phyloP scores from a whole-genome alignment of 768 basidiomycete genomes.

The Phaeotremella fagi region DNA sequence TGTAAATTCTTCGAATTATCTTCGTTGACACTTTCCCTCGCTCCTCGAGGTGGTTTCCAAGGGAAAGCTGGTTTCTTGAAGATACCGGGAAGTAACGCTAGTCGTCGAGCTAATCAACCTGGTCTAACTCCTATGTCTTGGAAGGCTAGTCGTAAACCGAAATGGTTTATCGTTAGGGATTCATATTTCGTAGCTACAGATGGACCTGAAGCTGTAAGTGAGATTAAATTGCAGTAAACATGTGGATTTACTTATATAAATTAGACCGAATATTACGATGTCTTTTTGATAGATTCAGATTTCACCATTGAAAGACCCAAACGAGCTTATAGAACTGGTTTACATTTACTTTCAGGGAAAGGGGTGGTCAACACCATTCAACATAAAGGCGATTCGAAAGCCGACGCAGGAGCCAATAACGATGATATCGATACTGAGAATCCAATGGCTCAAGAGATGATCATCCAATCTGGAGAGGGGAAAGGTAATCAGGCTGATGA shows the following conservation, averaged over 20 bases:
- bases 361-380: slow-evolving; percentile 11
- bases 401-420: slow-evolving; percentile 14
- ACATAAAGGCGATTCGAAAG: slow-evolving; percentile 7
- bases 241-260: not conserved
- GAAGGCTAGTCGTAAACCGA: slow-evolving; percentile 55
- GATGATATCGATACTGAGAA: slow-evolving; percentile 33
- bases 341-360: slow-evolving; percentile 60
- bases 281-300: slow-evolving; percentile 83
- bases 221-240: not conserved
- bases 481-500: slow-evolving; percentile 51
- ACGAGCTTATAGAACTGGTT: slow-evolving; percentile 78
- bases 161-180: slow-evolving; percentile 90
- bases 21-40: slow-evolving; percentile 73
- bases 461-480: slow-evolving; percentile 30
- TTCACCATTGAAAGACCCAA: slow-evolving; percentile 87
- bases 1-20: slow-evolving; percentile 88
- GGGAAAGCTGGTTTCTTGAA: slow-evolving; percentile 81
- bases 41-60: slow-evolving; percentile 71
- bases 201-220: slow-evolving; percentile 74
- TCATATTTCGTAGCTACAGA: slow-evolving; percentile 81
- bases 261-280: slow-evolving; percentile 82
- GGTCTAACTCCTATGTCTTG: slow-evolving; percentile 50
- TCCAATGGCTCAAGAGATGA: slow-evolving; percentile 34
- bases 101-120: slow-evolving; percentile 47
- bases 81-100: slow-evolving; percentile 44